A percentile compares a stretch with the other conserved stretches of the same genome.
These are phyloP conservation scores for Aspergillus caelatus DNA, from an alignment of 2,329 filamentous ascomycete species.

Conservation along the genomic window DNA sequence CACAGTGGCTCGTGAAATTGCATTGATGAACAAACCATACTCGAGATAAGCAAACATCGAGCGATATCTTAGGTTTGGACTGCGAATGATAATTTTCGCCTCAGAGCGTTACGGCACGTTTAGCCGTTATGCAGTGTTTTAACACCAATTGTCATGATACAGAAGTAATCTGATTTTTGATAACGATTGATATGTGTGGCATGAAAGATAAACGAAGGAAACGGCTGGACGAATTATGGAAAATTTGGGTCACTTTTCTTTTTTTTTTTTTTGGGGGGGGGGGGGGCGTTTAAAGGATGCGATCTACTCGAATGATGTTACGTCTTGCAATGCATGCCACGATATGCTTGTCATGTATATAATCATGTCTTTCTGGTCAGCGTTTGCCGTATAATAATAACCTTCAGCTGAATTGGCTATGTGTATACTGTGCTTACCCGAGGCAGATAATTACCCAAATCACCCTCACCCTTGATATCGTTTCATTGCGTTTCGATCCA, in stretches of 20 bases:
- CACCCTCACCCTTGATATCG: not conserved
- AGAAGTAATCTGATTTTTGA: constrained; percentile 10
- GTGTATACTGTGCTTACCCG: not conserved
- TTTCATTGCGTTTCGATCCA: not conserved
- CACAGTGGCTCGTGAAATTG: constrained; percentile 85
- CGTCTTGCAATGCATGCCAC: not conserved
- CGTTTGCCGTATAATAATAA: not conserved
- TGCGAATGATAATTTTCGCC: not conserved
- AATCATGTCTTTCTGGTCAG: not conserved
- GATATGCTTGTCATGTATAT: constrained; percentile 5
- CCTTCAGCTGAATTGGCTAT: not conserved
- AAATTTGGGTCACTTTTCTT: not conserved
- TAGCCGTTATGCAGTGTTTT: not conserved
- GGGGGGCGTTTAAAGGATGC: not conserved
- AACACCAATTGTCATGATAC: constrained; percentile 1
- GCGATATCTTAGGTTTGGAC: not conserved
- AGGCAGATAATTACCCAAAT: not conserved
- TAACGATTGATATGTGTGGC: constrained; percentile 19
- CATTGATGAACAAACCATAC: constrained; percentile 94
- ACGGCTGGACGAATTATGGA: constrained; percentile 8
- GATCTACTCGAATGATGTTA: constrained; percentile 1
- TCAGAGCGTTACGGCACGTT: not conserved
- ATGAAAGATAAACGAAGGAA: constrained; percentile 9
- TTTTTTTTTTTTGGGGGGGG: too few species aligned
- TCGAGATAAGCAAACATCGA: constrained; percentile 58